These are phyloP conservation scores for Adiantum capillusveneris DNA, from an alignment of 75 land plant species.

Conservation along the genomic window DNA sequence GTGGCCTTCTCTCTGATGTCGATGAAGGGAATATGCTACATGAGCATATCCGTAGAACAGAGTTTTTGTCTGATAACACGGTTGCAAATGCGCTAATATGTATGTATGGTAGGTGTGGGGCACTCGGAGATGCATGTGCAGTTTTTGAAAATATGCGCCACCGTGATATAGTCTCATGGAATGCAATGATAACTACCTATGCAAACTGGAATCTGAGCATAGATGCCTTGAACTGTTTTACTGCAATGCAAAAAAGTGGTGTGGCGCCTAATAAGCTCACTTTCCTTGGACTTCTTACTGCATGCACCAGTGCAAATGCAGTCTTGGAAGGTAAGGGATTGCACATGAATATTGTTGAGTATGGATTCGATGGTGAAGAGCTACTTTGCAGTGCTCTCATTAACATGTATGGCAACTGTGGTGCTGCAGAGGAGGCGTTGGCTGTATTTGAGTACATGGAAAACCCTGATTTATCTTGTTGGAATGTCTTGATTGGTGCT, in stretches of 20 bases:
- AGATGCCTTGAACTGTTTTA: conserved; percentile 30
- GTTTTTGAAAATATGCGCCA: conserved; percentile 5
- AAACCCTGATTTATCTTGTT: conserved; percentile 19
- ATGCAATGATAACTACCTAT: not conserved
- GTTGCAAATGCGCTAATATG: not conserved
- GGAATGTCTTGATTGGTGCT: conserved; percentile 26
- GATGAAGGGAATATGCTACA: conserved; percentile 8
- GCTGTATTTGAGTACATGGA: conserved; percentile 16
- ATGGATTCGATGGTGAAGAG: conserved; percentile 23
- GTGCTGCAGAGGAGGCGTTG: conserved; percentile 30
- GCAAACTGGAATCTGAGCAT: conserved; percentile 2
- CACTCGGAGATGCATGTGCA: not conserved
- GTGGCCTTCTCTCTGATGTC: conserved; percentile 3
- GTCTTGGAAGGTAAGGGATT: conserved; percentile 30
- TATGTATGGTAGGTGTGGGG: conserved; percentile 7
- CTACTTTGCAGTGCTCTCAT: conserved; percentile 27
- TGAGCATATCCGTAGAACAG: not conserved
- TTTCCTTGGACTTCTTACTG: conserved; percentile 40
- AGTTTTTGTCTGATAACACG: not conserved
- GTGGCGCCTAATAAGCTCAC: conserved; percentile 38
- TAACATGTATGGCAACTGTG: conserved; percentile 33
- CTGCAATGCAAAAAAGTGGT: conserved; percentile 21
- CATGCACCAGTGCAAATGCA: conserved; percentile 26
- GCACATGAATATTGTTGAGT: conserved; percentile 27
- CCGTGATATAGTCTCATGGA: conserved; percentile 4